Conservation (phyloP, 768 basidiomycete species). For the Lepiota venenata region DNA sequence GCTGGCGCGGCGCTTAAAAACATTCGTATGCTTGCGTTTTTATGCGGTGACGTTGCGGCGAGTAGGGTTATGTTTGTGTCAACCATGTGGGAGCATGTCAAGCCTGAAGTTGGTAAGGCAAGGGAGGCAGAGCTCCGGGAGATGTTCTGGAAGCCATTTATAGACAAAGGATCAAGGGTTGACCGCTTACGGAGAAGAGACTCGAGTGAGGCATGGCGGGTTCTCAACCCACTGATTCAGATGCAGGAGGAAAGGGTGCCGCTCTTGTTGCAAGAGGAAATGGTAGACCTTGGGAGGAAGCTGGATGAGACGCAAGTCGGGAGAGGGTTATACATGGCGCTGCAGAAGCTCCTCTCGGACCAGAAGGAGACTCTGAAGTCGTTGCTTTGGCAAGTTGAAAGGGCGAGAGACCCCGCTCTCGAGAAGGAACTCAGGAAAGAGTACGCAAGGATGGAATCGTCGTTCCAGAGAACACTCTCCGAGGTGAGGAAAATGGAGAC, state of each 20-base stretch:
- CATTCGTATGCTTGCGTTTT: constrained; percentile 10
- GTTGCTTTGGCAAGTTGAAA: neutral
- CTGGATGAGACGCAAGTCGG: neutral
- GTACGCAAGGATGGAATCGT: neutral
- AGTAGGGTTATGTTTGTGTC: constrained; percentile 13
- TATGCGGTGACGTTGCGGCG: constrained; percentile 11
- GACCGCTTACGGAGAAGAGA: neutral
- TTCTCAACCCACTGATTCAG: neutral
- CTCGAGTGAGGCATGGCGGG: constrained; percentile 5
- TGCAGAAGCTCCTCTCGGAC: constrained; percentile 3
- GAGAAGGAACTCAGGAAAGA: constrained; percentile 2
- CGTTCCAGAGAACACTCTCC: neutral
- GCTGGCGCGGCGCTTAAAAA: constrained; percentile 3
- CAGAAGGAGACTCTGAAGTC: neutral
- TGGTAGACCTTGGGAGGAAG: neutral
- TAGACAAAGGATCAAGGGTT: constrained; percentile 13
- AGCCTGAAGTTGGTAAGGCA: neutral
- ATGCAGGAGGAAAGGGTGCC: neutral
- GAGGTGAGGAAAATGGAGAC: neutral
- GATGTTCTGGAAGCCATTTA: constrained; percentile 16
- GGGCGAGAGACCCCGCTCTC: neutral
- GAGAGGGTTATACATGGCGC: neutral
- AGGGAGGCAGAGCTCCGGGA: constrained; percentile 16
- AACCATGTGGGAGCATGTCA: constrained; percentile 11
- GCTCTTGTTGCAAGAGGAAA: neutral